These are phyloP conservation scores for Geotrichum restrictum DNA, from an alignment of 1,139 yeast genomes.

Conservation along the genomic window DNA sequence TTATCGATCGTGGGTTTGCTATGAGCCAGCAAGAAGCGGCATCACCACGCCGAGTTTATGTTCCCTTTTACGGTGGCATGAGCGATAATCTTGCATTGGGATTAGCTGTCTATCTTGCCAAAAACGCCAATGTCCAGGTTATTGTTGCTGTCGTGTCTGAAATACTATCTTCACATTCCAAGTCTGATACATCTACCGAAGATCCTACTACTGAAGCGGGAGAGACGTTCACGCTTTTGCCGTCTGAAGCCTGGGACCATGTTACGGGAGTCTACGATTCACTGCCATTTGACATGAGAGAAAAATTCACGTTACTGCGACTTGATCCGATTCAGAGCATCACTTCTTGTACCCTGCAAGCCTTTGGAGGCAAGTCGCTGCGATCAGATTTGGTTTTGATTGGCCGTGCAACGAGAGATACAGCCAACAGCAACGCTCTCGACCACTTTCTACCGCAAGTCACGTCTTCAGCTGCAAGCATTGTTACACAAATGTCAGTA, in stretches of 20 bases:
- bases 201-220: neutral
- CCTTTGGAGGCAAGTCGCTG: constrained; percentile 4
- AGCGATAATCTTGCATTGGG: constrained; percentile 20
- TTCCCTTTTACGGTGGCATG: constrained; percentile 20
- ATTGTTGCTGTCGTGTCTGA: constrained; percentile 13
- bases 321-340: constrained; percentile 9
- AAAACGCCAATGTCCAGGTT: constrained; percentile 17
- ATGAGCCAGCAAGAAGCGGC: neutral
- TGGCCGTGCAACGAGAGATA: constrained; percentile 13
- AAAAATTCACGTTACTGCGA: constrained; percentile 6
- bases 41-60: constrained; percentile 11
- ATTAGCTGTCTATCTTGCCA: constrained; percentile 18
- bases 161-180: no score
- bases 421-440: constrained; percentile 8
- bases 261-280: constrained; percentile 8
- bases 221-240: constrained; percentile 3
- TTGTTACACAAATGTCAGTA: neutral
- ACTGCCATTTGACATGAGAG: constrained; percentile 4
- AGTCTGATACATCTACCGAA: neutral
- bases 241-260: constrained; percentile 18
- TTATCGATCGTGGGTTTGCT: constrained; percentile 24
- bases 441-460: neutral
- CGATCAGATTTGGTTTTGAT: constrained; percentile 17
- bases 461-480: neutral
- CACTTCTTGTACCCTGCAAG: neutral